A percentile compares a stretch with the other conserved stretches of the same genome.
These are phyloP conservation scores for Colletotrichum sp. DNA, from an alignment of 2,329 filamentous ascomycete species.

Conservation along the genomic window DNA sequence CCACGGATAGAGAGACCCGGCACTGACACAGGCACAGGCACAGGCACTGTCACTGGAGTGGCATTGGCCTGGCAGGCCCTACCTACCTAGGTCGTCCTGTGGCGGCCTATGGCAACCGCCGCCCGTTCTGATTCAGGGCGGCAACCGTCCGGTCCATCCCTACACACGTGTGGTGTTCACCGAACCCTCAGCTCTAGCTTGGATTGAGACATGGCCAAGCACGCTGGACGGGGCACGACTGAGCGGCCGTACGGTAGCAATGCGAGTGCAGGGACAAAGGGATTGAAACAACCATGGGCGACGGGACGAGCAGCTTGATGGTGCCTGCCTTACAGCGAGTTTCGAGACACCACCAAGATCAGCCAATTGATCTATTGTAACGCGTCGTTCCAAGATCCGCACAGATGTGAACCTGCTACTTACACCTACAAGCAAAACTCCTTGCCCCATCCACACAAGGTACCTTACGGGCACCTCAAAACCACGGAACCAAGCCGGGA, in stretches of 20 bases:
- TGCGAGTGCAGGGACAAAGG: neutral
- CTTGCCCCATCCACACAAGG: neutral
- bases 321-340: neutral
- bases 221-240: neutral
- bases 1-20: neutral
- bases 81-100: neutral
- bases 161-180: neutral
- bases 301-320: neutral
- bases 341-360: neutral
- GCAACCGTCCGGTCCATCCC: neutral
- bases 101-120: neutral
- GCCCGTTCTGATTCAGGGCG: neutral
- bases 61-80: neutral
- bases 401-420: neutral
- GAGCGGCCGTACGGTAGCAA: neutral
- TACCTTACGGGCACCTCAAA: neutral
- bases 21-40: too few species aligned
- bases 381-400: neutral
- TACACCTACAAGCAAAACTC: neutral
- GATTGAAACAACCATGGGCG: neutral
- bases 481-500: conserved; percentile 11
- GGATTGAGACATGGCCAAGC: neutral
- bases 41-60: neutral
- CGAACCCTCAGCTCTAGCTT: neutral
- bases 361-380: neutral